Base-by-base conservation (phyloP, 257 asterid genomes). In the Lavandula angustifolia region DNA sequence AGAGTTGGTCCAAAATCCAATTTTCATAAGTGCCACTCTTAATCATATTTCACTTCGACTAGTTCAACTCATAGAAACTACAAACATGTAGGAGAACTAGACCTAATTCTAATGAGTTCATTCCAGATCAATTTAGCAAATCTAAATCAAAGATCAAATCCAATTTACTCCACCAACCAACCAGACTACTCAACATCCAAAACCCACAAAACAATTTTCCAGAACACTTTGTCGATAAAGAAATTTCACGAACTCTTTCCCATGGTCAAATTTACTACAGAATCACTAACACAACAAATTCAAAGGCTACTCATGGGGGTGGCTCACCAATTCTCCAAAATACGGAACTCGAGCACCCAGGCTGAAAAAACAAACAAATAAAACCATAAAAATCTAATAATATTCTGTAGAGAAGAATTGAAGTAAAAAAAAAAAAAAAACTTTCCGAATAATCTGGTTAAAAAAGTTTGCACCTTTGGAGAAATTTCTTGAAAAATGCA, bases 281-380 rank as follows among this genome's bases (percentile, higher is more conserved):
- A 35, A 31, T 54, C 42, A 44, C 27, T 6, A 33, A 13, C 0
- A 5, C 18, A 12, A 40, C 6, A 33, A 68, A 61, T 11, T 9
- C 29, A 68, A 41, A 12, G 50, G 12, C 22, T 18, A 2, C 42
- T 50, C 13, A 50, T 12, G 17, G 16, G 22, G 54, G 54, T 59
- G 13, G 55, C 88, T 73, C 80, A 85, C 96, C 81, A 81, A 51
- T 72, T 76, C 44, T 9, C 49, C 66, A 46, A 74, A 9, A 16
- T 78, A 54, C 41, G 92, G 81, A 75, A 84, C 55, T 58, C 54
- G 80, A 72, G 89, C 95, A 60, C 95, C 96, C 42, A 79, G 9
- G 66, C 96, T 86, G 46, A 49, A 67, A 57, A 22, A 16, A 9
- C 27, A 59, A 65, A 31, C 14, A 35, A 57, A 49, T 35, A 2